Percentiles rank a stretch among this genome's conserved stretches.
Evolutionary conservation across 2,329 filamentous ascomycete genomes (phyloP).

Genomic region (Ophiostoma perfectum): DNA sequence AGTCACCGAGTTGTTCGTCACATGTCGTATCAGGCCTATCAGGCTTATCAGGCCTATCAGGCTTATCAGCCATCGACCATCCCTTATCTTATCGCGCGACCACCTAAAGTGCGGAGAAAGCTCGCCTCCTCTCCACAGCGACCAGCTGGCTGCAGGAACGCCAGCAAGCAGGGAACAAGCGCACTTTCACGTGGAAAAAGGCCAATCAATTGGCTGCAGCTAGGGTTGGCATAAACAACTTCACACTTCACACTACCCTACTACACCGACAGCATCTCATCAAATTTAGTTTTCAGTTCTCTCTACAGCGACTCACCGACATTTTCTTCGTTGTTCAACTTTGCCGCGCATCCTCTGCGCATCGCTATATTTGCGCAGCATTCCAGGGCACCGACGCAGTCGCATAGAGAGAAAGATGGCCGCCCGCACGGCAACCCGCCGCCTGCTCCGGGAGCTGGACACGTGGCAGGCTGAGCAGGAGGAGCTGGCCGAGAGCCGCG

Average conservation of each 20-base stretch:
- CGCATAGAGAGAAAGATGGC: constrained; percentile 25
- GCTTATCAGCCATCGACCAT: neutral
- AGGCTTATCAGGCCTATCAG: too few relatives aligned
- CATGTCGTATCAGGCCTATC: too few relatives aligned
- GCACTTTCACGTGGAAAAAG: constrained; percentile 14
- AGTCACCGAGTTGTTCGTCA: too few relatives aligned
- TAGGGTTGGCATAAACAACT: neutral
- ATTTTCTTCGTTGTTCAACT: neutral
- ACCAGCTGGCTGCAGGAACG: neutral
- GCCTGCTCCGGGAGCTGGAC: constrained; percentile 55
- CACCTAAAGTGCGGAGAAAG: neutral
- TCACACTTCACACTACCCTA: neutral
- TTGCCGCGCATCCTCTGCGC: too few relatives aligned
- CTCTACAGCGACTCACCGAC: neutral
- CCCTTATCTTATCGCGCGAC: neutral
- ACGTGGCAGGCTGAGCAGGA: constrained; percentile 46
- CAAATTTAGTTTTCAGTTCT: too few relatives aligned
- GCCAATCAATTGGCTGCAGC: neutral
- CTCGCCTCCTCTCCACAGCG: neutral
- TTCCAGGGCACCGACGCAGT: neutral
- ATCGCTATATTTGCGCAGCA: too few relatives aligned
- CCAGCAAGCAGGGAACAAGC: neutral
- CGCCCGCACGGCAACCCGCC: constrained; percentile 47
- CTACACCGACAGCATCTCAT: neutral
- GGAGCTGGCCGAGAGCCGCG: constrained; percentile 25